Base-by-base conservation (phyloP, 1,139 yeast genomes). In the Yamadazyma oceani region DNA sequence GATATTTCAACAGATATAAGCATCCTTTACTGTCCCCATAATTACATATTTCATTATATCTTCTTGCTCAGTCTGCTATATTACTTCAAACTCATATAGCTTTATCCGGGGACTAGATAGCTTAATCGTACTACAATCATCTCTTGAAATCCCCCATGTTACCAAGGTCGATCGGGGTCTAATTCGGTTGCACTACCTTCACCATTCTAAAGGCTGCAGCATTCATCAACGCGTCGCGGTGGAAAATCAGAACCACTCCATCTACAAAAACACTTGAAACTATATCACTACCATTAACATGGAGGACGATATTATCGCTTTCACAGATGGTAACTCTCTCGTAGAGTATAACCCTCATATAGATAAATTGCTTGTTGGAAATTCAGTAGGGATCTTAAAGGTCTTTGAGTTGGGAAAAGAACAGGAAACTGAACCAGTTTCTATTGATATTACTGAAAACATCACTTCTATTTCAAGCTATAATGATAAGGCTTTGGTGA, bases 321-420 rank as follows among this genome's bases (percentile, higher is more conserved):
- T 71, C 44, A 63, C 69, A 11, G 76, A 69, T 40, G 78, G 80
- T 4, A 68, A 69, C 45, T 73, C 81, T 4, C 53, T 60, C 25
- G 79, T 70, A 0, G 54, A 56, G 15, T 70, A 58, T 50, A 62
- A 69, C 23, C 41, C 54, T 2, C 48, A 55, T 2, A 55, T 60
- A 8, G 58, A 64, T 13, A 64, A 61, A 34, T 57, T 79, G n/a
- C 53, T 74, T 7, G 75, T 75, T 7, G 80, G 75, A 8, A 77
- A 79, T 38, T 63, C 76, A 34, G 64, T 60, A 24, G 81, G 82
- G 5, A 54, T 78, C 3, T 56, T 76, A 33, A 78, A 79, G 50
- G 58, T 76, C n/a, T 77, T 75, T 50, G 78, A 76, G 35, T 59
- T 69, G 36, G 21, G 13, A 6, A 12, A 26, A 14, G 19, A 17